phyloP scores from a whole-genome alignment of 306 rosid genomes.

The Casuarina equisetifolia region DNA sequence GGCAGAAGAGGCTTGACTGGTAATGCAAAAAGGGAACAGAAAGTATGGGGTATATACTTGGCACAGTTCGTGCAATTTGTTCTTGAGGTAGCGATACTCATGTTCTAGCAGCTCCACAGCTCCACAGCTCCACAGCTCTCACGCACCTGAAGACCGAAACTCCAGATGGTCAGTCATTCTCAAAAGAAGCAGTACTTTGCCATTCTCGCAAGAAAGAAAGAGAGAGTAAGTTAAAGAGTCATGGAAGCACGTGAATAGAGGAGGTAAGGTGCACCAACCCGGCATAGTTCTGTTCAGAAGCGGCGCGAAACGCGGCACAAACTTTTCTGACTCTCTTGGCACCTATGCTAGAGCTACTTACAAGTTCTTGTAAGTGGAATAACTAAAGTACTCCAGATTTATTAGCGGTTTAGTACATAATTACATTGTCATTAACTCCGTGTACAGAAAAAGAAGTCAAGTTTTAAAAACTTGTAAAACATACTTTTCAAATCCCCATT shows the following conservation, averaged over 20 bases:
- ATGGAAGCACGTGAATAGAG: constrained; percentile 27
- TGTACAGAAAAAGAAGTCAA: too few relatives aligned
- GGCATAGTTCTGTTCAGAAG: constrained; percentile 75
- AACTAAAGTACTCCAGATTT: too few relatives aligned
- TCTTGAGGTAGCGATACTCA: constrained; percentile 91
- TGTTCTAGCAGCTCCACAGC: constrained; percentile 87
- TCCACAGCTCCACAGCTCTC: constrained; percentile 85
- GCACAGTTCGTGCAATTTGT: constrained; percentile 84
- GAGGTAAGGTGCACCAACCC: constrained; percentile 42
- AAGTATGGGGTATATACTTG: constrained; percentile 46
- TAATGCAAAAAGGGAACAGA: neutral
- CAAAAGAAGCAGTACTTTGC: neutral
- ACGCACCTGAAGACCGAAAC: constrained; percentile 53
- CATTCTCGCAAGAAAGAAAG: neutral
- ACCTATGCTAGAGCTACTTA: constrained; percentile 95
- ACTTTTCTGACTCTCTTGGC: constrained; percentile 85
- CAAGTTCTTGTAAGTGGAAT: too few relatives aligned
- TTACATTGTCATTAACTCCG: too few relatives aligned
- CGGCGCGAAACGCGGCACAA: constrained; percentile 87
- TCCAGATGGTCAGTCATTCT: neutral
- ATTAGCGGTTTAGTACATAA: too few relatives aligned
- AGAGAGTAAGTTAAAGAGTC: neutral
- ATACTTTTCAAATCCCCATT: too few relatives aligned
- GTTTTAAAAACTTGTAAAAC: too few relatives aligned
- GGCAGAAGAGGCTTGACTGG: neutral